Evolutionary conservation across 495 filamentous ascomycete genomes (phyloP), one percentile per base, ranked within the genome.

Genomic region (Lophiotrema nucula): DNA sequence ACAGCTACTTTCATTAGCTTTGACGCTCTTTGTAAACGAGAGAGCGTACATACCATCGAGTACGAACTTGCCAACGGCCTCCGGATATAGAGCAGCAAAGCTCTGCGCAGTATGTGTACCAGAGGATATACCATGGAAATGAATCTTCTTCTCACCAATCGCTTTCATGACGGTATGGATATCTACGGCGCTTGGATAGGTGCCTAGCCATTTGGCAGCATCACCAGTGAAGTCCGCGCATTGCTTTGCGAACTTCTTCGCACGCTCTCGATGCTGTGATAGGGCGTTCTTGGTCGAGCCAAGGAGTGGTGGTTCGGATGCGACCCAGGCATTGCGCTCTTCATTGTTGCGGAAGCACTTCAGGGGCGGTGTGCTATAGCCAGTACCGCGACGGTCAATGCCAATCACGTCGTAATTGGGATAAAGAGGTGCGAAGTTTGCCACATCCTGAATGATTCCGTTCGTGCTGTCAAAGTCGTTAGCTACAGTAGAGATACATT

Each of bases 91-190:
- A 25, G 45, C 45, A 8, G 45, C 45, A 22, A 48, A 48, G 11
- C 12, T 28, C 18, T 48, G 45, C 10, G 45, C 45, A 18, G 23
- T 26, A 19, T 25, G 12, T 8, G 45, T 48, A 25, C 45, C 45
- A 22, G 45, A 48, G 4, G 45, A 48, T 8, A 48, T 11, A 15
- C 45, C 45, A 22, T 48, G 26, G 6, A 5, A 48, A 22, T 31
- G 21, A 18, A 48, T 26, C 45, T 48, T 22, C 45, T 48, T 48
- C 21, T 48, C 45, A 18, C 45, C 45, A 25, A 48, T 48, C 12
- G 45, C 45, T 48, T 31, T 48, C 45, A 48, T 48, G 45, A 48
- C 45, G 15, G 45, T 48, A 22, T 48, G 21, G 22, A 48, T 18
- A 26, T 48, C 45, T 4, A 48, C 45, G 10, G 45, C 45, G 26